Evolutionary conservation across 345 rosid genomes (phyloP).

Genomic region (rapeseed (Brassica napus)): Da-Ae NC_063437.1:4027501-4028000

Average conservation of each 20-base stretch:
- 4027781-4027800: background rate
- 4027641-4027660: background rate
- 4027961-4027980: too few relatives aligned
- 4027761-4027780: background rate
- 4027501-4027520: background rate
- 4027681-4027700: background rate
- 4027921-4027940: background rate
- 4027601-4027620: background rate
- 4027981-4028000: too few relatives aligned
- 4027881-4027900: background rate
- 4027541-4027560: constrained; percentile 12
- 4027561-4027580: constrained; percentile 2
- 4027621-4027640: background rate
- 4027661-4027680: background rate
- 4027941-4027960: background rate
- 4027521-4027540: background rate
- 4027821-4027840: background rate
- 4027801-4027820: background rate
- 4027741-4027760: background rate
- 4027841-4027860: background rate
- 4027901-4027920: background rate
- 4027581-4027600: constrained; percentile 12
- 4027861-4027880: background rate
- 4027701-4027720: background rate
- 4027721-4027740: background rate